These are phyloP conservation scores for Phaffomyces thermotolerans DNA, from an alignment of 805 yeast species.

Conservation along the genomic window DNA sequence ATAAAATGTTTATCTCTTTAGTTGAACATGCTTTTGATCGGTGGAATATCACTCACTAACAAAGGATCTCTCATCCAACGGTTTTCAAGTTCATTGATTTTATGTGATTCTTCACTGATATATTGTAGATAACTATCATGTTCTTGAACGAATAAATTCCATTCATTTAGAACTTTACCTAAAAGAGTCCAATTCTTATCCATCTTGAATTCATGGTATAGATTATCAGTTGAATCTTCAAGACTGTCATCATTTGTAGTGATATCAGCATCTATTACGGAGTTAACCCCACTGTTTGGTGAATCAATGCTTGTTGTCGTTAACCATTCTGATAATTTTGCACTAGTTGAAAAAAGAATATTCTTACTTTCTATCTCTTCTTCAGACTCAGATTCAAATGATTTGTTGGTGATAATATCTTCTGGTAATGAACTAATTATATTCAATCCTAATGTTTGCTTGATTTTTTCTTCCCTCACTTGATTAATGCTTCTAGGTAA, in stretches of 20 bases:
- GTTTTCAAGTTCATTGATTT: slow-evolving; percentile 1
- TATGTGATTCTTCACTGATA: slow-evolving; percentile 6
- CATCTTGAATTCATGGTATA: too few relatives aligned
- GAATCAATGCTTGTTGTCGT: too few relatives aligned
- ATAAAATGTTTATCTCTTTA: too few relatives aligned
- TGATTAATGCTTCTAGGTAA: neutral
- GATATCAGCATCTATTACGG: too few relatives aligned
- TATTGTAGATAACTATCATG: slow-evolving; percentile 28
- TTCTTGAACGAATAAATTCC: slow-evolving; percentile 42
- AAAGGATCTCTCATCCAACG: slow-evolving; percentile 13
- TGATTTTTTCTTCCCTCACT: neutral
- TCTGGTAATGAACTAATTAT: too few relatives aligned
- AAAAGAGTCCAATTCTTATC: slow-evolving; percentile 22
- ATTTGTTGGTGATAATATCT: too few relatives aligned
- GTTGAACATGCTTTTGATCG: slow-evolving; percentile 5
- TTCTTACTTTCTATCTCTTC: neutral
- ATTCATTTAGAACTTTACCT: slow-evolving; percentile 47
- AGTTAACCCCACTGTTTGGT: too few relatives aligned
- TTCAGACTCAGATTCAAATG: neutral
- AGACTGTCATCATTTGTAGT: too few relatives aligned
- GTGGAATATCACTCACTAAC: slow-evolving; percentile 11
- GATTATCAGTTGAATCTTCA: too few relatives aligned
- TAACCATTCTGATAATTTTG: too few relatives aligned
- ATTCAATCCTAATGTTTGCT: too few relatives aligned
- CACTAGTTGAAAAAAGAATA: too few relatives aligned